A percentile compares a stretch with the other conserved stretches of the same genome.
These are phyloP conservation scores for Candida stauntonica DNA, from an alignment of 805 yeast species.

Conservation along the genomic window DNA sequence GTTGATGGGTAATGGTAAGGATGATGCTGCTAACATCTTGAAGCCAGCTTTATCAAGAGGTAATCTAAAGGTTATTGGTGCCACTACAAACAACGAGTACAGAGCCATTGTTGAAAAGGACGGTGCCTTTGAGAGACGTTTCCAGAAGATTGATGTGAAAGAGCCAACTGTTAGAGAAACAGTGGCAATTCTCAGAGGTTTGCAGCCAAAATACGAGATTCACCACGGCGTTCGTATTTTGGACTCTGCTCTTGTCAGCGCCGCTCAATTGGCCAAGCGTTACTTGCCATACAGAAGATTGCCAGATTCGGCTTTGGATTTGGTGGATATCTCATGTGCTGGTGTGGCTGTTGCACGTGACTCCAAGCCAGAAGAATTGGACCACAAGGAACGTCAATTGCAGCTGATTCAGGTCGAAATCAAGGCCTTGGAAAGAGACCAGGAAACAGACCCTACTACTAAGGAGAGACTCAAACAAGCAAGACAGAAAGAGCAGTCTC, in stretches of 20 bases:
- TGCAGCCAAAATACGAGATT: constrained; percentile 91
- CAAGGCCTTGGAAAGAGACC: constrained; percentile 94
- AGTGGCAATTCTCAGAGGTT: constrained; percentile 92
- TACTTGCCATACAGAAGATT: constrained; percentile 91
- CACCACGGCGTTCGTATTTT: constrained; percentile 97
- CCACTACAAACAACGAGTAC: constrained; percentile 93
- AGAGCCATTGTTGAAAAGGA: constrained; percentile 90
- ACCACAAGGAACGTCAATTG: constrained; percentile 86
- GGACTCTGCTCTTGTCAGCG: constrained; percentile 90
- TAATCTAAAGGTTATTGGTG: constrained; percentile 94
- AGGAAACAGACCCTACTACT: constrained; percentile 75
- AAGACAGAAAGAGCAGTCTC: constrained; percentile 68
- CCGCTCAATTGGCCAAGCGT: constrained; percentile 92
- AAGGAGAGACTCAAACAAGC: constrained; percentile 83
- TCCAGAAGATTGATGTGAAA: constrained; percentile 93
- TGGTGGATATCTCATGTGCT: constrained; percentile 95
- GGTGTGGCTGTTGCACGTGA: constrained; percentile 97
- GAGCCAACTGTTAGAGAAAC: constrained; percentile 93
- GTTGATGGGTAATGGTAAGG: constrained; percentile 99
- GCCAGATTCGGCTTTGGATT: constrained; percentile 96
- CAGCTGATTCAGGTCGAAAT: constrained; percentile 93
- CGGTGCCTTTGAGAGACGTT: constrained; percentile 98
- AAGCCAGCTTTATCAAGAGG: constrained; percentile 98
- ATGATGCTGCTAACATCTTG: constrained; percentile 92
- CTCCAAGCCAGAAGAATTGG: constrained; percentile 95